phyloP scores from a whole-genome alignment of 257 asterid species.

The Gynochthodes officinalis region DNA sequence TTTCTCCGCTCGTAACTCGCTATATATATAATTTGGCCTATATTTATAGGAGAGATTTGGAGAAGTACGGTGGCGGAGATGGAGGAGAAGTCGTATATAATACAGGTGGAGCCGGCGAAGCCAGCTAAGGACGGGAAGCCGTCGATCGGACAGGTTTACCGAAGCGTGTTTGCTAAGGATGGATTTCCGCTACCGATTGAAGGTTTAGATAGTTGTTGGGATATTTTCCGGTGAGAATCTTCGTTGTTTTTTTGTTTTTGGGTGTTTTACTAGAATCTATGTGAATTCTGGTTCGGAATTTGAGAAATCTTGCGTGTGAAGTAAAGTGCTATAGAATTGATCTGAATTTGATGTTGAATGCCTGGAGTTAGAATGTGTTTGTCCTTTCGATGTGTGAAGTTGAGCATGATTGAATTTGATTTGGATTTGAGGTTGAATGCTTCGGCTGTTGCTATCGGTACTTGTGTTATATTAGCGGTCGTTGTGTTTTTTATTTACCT shows the following conservation, averaged over 20 bases:
- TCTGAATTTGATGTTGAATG: not conserved
- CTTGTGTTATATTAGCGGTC: not conserved
- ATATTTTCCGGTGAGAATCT: slow-evolving; percentile 75
- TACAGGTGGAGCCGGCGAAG: slow-evolving; percentile 78
- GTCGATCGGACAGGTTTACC: slow-evolving; percentile 82
- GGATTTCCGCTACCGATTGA: slow-evolving; percentile 70
- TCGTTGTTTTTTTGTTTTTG: slow-evolving; percentile 2
- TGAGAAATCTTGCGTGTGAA: not conserved
- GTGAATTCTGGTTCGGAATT: slow-evolving; percentile 1
- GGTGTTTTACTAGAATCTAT: not conserved
- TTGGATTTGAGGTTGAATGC: not conserved
- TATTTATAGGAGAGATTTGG: too few species aligned
- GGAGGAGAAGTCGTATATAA: slow-evolving; percentile 42
- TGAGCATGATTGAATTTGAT: not conserved
- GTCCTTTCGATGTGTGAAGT: not conserved
- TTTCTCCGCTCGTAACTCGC: not conserved
- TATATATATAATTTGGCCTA: too few species aligned
- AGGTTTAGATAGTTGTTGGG: slow-evolving; percentile 89
- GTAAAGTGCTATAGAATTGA: not conserved
- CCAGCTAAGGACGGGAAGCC: slow-evolving; percentile 70
- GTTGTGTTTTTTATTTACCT: not conserved
- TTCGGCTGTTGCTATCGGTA: not conserved
- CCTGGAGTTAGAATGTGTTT: not conserved
- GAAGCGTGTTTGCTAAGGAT: slow-evolving; percentile 68
- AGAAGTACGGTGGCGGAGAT: slow-evolving; percentile 26